phyloP scores from a whole-genome alignment of 257 asterid species.

The Gardenia jasminoides region DNA sequence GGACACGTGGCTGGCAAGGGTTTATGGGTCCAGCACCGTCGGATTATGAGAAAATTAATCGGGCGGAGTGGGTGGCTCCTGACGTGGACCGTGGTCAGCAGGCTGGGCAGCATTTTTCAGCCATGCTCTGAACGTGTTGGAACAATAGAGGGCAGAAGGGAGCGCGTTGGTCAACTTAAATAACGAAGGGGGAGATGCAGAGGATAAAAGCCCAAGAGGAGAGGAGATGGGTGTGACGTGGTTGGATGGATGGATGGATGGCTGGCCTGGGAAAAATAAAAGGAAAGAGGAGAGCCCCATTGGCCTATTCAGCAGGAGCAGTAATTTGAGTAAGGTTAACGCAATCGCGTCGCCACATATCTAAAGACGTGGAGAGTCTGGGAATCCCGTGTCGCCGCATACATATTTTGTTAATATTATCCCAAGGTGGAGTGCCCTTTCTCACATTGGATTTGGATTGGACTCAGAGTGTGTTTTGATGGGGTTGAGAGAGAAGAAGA shows the following conservation, averaged over 20 bases:
- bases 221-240: conserved; percentile 11
- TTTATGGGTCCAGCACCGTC: conserved; percentile 22
- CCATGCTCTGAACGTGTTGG: too few species aligned
- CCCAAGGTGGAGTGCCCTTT: too few species aligned
- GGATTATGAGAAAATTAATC: not conserved
- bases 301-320: too few species aligned
- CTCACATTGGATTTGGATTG: too few species aligned
- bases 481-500: too few species aligned
- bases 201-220: not conserved
- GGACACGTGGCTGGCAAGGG: conserved; percentile 32
- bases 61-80: not conserved
- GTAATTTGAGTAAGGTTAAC: not conserved
- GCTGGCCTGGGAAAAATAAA: too few species aligned
- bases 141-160: not conserved
- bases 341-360: conserved; percentile 34
- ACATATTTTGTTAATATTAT: too few species aligned
- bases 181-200: not conserved
- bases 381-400: conserved; percentile 5
- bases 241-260: not conserved
- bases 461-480: too few species aligned
- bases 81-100: not conserved
- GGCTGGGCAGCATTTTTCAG: too few species aligned
- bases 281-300: too few species aligned
- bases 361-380: not conserved
- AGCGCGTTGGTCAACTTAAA: not conserved